Percentiles rank a stretch among this genome's conserved stretches.
Evolutionary conservation across 371 early-diverging fungal genomes (phyloP).

Genomic region (Apophysomyces ossiformis): DNA sequence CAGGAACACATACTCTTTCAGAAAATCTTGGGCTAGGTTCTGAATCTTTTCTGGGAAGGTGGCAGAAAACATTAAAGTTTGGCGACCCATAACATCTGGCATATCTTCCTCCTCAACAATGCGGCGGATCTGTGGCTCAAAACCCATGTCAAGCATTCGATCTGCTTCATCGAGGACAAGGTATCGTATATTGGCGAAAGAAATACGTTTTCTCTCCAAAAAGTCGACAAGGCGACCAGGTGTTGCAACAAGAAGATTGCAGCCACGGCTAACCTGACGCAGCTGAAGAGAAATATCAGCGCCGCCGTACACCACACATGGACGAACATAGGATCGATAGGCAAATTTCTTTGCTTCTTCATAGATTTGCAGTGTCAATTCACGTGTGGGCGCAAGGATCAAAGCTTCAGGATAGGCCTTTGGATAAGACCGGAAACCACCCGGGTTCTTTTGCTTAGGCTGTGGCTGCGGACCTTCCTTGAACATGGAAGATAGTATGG

Average conservation of each 20-base stretch:
- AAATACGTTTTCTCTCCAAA: conserved; percentile 89
- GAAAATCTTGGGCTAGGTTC: conserved; percentile 91
- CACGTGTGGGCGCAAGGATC: conserved; percentile 53
- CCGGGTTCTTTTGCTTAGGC: conserved; percentile 28
- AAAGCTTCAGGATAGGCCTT: conserved; percentile 49
- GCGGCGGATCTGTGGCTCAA: conserved; percentile 98
- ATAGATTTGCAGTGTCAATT: conserved; percentile 47
- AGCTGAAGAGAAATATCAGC: conserved; percentile 93
- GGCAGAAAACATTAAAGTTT: conserved; percentile 98
- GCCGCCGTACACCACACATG: conserved; percentile 98
- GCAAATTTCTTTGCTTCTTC: conserved; percentile 81
- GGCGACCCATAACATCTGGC: conserved; percentile 83
- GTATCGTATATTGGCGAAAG: conserved; percentile 79
- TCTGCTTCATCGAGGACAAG: conserved; percentile 99
- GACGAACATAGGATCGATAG: conserved; percentile 88
- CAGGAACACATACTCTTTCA: conserved; percentile 92
- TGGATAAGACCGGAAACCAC: conserved; percentile 48
- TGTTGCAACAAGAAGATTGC: conserved; percentile 97
- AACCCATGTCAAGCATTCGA: conserved; percentile 99
- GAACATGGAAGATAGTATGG: conserved; percentile 50
- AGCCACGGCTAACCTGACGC: conserved; percentile 87
- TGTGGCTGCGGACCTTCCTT: conserved; percentile 72
- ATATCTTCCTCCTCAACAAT: conserved; percentile 96
- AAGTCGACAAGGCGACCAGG: conserved; percentile 98
- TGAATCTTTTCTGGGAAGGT: conserved; percentile 98